Conservation (phyloP, 2,329 filamentous ascomycete species). For the Fusarium oligoseptatum region DNA sequence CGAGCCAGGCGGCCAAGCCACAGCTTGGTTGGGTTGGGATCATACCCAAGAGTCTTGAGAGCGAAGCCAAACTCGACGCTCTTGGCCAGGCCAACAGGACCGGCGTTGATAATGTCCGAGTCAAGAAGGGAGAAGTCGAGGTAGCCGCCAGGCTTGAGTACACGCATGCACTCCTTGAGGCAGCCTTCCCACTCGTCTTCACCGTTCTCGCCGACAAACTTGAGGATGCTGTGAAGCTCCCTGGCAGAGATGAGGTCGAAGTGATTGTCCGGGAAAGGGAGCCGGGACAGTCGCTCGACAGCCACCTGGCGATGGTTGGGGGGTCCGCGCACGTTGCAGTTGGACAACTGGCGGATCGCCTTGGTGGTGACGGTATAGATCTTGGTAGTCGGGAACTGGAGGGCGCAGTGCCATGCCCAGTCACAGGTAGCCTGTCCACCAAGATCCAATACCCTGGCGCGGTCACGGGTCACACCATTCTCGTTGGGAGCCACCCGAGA, state of each 20-base stretch:
- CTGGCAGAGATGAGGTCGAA: slow-evolving; percentile 95
- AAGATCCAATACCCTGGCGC: slow-evolving; percentile 83
- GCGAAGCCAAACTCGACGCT: slow-evolving; percentile 93
- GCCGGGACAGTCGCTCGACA: slow-evolving; percentile 80
- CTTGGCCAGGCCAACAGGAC: slow-evolving; percentile 82
- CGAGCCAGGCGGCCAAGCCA: slow-evolving; percentile 82
- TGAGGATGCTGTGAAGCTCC: slow-evolving; percentile 86
- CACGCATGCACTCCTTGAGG: slow-evolving; percentile 86
- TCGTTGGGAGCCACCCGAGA: slow-evolving; percentile 62
- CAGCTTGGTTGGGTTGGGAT: slow-evolving; percentile 83
- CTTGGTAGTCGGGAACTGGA: slow-evolving; percentile 86
- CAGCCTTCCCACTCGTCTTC: slow-evolving; percentile 91
- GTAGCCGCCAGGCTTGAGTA: slow-evolving; percentile 93
- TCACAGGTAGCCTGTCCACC: slow-evolving; percentile 88
- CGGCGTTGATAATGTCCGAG: slow-evolving; percentile 88
- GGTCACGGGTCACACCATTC: slow-evolving; percentile 61
- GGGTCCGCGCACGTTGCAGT: slow-evolving; percentile 84
- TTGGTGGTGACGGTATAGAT: slow-evolving; percentile 90
- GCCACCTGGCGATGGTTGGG: slow-evolving; percentile 87
- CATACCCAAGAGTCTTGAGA: slow-evolving; percentile 90
- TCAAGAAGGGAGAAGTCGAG: slow-evolving; percentile 93
- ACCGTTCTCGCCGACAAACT: slow-evolving; percentile 75
- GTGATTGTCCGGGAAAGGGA: slow-evolving; percentile 87
- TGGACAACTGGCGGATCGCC: slow-evolving; percentile 76
- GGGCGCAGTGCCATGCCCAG: slow-evolving; percentile 95